These are phyloP conservation scores for Podospora pseudocomata DNA, from an alignment of 495 filamentous ascomycete genomes.

Conservation along the genomic window DNA sequence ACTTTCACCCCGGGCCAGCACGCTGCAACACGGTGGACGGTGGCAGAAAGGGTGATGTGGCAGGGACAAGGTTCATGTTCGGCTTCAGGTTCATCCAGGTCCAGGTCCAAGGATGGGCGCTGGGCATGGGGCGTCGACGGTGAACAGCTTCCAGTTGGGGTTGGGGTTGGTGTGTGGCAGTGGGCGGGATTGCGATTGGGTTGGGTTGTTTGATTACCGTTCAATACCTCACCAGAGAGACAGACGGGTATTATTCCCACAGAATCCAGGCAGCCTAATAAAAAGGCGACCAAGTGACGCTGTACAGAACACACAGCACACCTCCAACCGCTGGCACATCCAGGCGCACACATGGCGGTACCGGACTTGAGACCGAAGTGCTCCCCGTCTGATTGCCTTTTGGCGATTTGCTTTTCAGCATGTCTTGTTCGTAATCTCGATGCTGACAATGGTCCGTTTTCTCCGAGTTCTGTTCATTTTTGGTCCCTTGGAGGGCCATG, in stretches of 20 bases:
- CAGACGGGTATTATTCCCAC: not conserved
- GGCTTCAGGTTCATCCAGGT: not conserved
- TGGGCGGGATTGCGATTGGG: not conserved
- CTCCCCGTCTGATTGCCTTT: not conserved
- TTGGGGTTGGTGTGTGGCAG: not conserved
- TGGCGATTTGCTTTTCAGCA: not conserved
- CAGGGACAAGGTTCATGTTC: not conserved
- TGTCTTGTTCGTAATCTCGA: not conserved
- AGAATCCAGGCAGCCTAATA: not conserved
- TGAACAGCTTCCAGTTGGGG: not conserved
- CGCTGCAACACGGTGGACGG: not conserved
- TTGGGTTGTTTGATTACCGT: not conserved
- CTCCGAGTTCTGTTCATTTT: not conserved
- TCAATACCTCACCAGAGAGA: too few relatives aligned
- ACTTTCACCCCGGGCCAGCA: not conserved
- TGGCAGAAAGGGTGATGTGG: not conserved
- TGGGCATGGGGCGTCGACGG: not conserved
- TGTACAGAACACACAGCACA: not conserved
- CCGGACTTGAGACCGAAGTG: slow-evolving; percentile 5
- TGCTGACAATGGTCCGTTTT: not conserved
- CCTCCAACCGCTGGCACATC: not conserved
- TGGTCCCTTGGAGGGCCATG: not conserved
- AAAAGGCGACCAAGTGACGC: not conserved
- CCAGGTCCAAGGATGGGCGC: not conserved
- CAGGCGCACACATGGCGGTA: not conserved